Evolutionary conservation across 768 basidiomycete species (phyloP).

Genomic region (Russula dissimulans): DNA sequence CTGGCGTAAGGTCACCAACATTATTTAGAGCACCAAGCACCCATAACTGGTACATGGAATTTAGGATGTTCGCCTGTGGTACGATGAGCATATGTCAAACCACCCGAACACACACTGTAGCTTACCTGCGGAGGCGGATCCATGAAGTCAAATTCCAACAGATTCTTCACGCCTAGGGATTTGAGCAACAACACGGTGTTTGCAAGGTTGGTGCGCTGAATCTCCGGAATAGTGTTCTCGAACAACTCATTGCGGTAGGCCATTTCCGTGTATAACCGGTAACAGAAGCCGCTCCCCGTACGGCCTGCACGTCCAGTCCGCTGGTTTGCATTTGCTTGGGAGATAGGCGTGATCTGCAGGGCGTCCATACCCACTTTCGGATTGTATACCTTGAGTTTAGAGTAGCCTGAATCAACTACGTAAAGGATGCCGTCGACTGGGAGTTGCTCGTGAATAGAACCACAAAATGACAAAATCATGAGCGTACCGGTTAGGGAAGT

Average conservation of each 20-base stretch:
- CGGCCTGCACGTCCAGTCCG: constrained; percentile 93
- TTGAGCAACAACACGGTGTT: constrained; percentile 94
- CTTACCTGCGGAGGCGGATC: constrained; percentile 97
- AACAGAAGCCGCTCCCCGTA: constrained; percentile 93
- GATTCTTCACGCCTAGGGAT: constrained; percentile 92
- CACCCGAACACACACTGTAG: not conserved
- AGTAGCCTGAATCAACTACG: constrained; percentile 94
- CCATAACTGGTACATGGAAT: constrained; percentile 99
- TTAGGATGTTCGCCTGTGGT: constrained; percentile 82
- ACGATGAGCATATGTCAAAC: not conserved
- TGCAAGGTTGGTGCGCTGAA: constrained; percentile 94
- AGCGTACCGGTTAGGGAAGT: constrained; percentile 81
- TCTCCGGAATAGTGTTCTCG: constrained; percentile 93
- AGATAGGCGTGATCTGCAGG: constrained; percentile 96
- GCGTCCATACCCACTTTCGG: constrained; percentile 99
- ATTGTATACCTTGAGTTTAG: constrained; percentile 97
- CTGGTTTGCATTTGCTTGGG: constrained; percentile 96
- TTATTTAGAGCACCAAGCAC: constrained; percentile 96
- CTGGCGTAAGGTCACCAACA: constrained; percentile 87
- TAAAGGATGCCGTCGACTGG: constrained; percentile 94
- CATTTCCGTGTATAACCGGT: constrained; percentile 95
- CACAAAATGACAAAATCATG: not conserved
- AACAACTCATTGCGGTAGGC: constrained; percentile 95
- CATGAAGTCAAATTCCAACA: constrained; percentile 99
- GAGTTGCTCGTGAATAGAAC: constrained; percentile 15